A percentile compares a stretch with the other conserved stretches of the same genome.
phyloP scores from a whole-genome alignment of 805 yeast species.

The Barnettozyma sucrosica region DNA sequence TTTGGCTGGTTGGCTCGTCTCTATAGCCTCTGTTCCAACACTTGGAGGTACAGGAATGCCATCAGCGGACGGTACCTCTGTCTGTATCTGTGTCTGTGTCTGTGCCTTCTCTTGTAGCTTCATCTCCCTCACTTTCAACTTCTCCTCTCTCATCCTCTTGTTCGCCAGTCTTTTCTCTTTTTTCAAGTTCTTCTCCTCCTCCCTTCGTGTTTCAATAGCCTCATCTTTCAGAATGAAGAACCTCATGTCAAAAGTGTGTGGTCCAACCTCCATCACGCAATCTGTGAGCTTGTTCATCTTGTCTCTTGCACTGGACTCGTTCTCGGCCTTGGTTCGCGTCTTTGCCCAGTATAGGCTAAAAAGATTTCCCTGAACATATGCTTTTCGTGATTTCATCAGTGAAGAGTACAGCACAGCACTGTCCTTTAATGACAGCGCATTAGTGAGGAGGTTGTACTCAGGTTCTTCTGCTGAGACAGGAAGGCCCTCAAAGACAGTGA shows the following conservation, averaged over 20 bases:
- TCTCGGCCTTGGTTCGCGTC: slow-evolving; percentile 38
- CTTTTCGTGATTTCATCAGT: slow-evolving; percentile 63
- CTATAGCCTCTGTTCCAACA: background rate
- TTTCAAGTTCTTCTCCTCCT: slow-evolving; percentile 35
- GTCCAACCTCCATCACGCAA: slow-evolving; percentile 66
- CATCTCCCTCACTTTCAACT: background rate
- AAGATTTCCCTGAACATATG: slow-evolving; percentile 60
- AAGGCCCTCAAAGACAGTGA: slow-evolving; percentile 54
- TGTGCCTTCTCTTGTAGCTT: background rate
- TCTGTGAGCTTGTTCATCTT: slow-evolving; percentile 87
- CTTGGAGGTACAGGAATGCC: background rate
- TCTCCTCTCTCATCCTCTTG: slow-evolving; percentile 19
- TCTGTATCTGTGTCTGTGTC: background rate
- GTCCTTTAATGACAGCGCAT: slow-evolving; percentile 66
- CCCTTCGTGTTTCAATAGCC: slow-evolving; percentile 46
- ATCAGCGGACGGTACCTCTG: background rate
- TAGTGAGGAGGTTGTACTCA: slow-evolving; percentile 52
- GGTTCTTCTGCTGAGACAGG: slow-evolving; percentile 67
- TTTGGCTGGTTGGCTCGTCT: background rate
- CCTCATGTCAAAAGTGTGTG: slow-evolving; percentile 73
- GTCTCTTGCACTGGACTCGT: slow-evolving; percentile 62
- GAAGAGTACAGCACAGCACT: slow-evolving; percentile 69
- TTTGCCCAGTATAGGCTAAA: slow-evolving; percentile 79
- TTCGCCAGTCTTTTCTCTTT: slow-evolving; percentile 31
- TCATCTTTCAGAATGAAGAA: slow-evolving; percentile 85